phyloP scores from a whole-genome alignment of 2,329 filamentous ascomycete genomes.

The Fonsecaea monophora region DNA sequence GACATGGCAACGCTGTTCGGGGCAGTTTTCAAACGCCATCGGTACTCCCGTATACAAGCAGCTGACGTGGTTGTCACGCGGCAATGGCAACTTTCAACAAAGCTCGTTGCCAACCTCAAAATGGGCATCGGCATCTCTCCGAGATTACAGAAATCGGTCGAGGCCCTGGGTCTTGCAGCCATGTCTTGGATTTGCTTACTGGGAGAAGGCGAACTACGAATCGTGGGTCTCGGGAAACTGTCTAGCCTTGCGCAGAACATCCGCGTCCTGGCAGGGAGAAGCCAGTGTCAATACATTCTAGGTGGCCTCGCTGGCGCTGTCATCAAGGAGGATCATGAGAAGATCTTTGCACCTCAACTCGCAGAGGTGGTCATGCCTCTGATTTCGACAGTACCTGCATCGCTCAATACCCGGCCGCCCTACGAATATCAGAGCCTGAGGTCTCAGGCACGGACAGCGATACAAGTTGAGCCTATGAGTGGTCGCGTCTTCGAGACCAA shows the following conservation, averaged over 20 bases:
- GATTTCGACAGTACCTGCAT: constrained; percentile 4
- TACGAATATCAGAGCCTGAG: not conserved
- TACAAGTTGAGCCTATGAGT: not conserved
- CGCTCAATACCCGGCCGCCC: not conserved
- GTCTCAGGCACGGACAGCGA: not conserved
- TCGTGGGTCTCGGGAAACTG: constrained; percentile 26
- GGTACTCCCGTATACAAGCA: constrained; percentile 23
- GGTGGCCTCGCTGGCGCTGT: constrained; percentile 22
- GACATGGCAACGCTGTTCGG: constrained; percentile 20
- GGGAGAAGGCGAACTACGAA: constrained; percentile 22
- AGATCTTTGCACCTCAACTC: constrained; percentile 16
- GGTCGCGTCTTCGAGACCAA: not conserved
- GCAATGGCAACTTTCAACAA: constrained; percentile 27
- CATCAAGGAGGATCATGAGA: constrained; percentile 27
- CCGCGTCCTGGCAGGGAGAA: not conserved
- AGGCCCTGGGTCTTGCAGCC: constrained; percentile 15
- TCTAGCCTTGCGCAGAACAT: constrained; percentile 17
- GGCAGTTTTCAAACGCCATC: constrained; percentile 13
- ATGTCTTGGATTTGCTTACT: constrained; percentile 25
- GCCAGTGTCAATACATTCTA: not conserved
- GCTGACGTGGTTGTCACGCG: constrained; percentile 25
- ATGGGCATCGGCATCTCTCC: not conserved
- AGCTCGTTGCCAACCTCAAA: not conserved
- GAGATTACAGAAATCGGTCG: constrained; percentile 7
- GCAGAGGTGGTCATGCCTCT: constrained; percentile 20